A percentile compares a stretch with the other conserved stretches of the same genome.
Conservation (phyloP, 2,329 filamentous ascomycete genomes). For the Colletotrichum noveboracense region DNA sequence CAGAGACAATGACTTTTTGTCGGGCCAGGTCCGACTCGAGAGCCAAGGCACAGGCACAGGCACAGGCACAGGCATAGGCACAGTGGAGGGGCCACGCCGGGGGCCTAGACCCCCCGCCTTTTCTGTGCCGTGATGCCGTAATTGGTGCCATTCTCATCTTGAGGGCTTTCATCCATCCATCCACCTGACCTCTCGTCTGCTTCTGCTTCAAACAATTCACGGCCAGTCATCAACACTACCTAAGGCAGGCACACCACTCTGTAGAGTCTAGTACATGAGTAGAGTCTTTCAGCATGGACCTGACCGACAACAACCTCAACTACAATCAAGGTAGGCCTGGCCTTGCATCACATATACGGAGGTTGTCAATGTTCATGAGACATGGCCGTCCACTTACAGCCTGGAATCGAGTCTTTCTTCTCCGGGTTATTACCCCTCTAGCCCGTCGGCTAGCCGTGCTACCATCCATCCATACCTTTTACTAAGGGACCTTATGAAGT, state of each 20-base stretch:
- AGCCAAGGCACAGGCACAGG: background rate
- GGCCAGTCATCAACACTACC: background rate
- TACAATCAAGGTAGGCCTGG: background rate
- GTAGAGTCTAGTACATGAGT: background rate
- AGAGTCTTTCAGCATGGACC: background rate
- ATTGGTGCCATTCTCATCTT: conserved; percentile 5
- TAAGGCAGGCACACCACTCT: background rate
- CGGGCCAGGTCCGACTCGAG: conserved; percentile 9
- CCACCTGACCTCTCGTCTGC: background rate
- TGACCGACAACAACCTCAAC: background rate
- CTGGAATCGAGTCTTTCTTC: background rate
- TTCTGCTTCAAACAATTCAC: background rate
- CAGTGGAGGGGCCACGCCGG: background rate
- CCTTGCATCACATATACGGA: background rate
- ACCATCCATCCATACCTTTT: background rate
- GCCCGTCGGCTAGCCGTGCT: background rate
- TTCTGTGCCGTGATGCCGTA: conserved; percentile 17
- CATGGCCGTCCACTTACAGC: background rate
- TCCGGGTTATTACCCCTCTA: background rate
- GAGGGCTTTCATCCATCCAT: background rate
- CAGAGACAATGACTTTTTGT: background rate
- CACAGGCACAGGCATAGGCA: background rate
- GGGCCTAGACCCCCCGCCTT: conserved; percentile 12
- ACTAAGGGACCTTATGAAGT: background rate
- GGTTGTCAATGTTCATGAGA: background rate